Conservation (phyloP, 768 basidiomycete species). For the Amanita pallidorosea region DNA sequence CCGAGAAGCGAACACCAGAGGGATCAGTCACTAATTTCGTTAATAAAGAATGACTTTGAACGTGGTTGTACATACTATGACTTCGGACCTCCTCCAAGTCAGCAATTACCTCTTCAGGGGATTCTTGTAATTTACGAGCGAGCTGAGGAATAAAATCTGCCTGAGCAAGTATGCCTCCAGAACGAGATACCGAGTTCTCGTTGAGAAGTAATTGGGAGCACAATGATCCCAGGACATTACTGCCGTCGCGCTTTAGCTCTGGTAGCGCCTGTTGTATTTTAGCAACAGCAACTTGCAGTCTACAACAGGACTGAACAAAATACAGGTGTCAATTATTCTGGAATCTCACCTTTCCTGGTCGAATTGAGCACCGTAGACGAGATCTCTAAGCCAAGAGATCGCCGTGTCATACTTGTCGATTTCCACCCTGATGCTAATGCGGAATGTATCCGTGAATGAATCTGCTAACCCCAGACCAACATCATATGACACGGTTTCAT, state of each 20-base stretch:
- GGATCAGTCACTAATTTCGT: slow-evolving; percentile 65
- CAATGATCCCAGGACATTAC: slow-evolving; percentile 64
- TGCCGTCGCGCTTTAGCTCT: slow-evolving; percentile 84
- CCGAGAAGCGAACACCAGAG: slow-evolving; percentile 75
- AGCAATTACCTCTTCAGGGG: slow-evolving; percentile 59
- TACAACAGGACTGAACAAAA: slow-evolving; percentile 15
- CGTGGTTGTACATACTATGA: slow-evolving; percentile 35
- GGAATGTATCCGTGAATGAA: slow-evolving; percentile 64
- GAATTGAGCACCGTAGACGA: slow-evolving; percentile 68
- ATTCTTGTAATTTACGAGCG: slow-evolving; percentile 56
- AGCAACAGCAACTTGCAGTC: slow-evolving; percentile 74
- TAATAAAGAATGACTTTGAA: background rate
- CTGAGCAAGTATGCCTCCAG: slow-evolving; percentile 59
- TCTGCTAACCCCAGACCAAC: slow-evolving; percentile 52
- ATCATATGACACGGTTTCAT: slow-evolving; percentile 86
- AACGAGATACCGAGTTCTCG: slow-evolving; percentile 58
- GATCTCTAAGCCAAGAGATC: slow-evolving; percentile 76
- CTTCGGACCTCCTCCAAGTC: slow-evolving; percentile 69
- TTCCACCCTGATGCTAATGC: slow-evolving; percentile 80
- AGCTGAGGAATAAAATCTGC: slow-evolving; percentile 74
- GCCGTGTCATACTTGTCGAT: slow-evolving; percentile 68
- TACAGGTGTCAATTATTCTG: background rate
- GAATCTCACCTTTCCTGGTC: slow-evolving; percentile 59
- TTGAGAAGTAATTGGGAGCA: slow-evolving; percentile 57
- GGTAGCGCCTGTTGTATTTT: slow-evolving; percentile 88